Conservation (phyloP, 768 basidiomycete genomes). For the Termitomyces eurrhizus region DNA sequence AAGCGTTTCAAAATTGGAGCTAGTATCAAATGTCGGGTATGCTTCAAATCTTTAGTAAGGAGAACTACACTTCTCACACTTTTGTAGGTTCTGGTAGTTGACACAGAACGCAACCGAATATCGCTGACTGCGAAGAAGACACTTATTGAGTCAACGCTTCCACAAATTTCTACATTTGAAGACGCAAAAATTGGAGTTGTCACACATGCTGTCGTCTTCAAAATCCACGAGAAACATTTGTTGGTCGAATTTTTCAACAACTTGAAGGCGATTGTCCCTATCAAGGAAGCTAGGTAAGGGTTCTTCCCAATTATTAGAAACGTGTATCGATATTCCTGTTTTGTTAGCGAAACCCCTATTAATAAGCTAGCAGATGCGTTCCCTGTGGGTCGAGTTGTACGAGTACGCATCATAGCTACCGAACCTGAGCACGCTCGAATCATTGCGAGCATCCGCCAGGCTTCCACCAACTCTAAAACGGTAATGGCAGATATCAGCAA, state of each 20-base stretch:
- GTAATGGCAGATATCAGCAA: conserved; percentile 60
- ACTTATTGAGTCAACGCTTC: conserved; percentile 75
- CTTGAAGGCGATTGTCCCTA: conserved; percentile 75
- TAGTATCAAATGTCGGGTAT: conserved; percentile 80
- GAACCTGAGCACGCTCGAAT: conserved; percentile 60
- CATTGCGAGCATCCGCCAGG: conserved; percentile 85
- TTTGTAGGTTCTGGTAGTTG: conserved; percentile 72
- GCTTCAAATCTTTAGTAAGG: conserved; percentile 20
- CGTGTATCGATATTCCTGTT: not conserved
- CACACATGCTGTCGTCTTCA: conserved; percentile 80
- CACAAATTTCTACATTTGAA: conserved; percentile 60
- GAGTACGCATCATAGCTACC: conserved; percentile 72
- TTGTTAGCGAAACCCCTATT: conserved; percentile 58
- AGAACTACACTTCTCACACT: not conserved
- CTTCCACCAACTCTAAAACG: conserved; percentile 45
- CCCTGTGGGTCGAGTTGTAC: conserved; percentile 76
- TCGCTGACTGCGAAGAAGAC: conserved; percentile 90
- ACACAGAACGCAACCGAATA: conserved; percentile 77
- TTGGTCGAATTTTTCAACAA: conserved; percentile 92
- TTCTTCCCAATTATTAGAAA: not conserved
- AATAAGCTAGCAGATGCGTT: conserved; percentile 61
- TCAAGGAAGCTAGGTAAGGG: conserved; percentile 75
- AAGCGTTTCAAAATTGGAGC: conserved; percentile 84
- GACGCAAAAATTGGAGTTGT: conserved; percentile 69
- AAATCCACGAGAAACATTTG: conserved; percentile 73